Conservation (phyloP, 1,284 basidiomycete species). For the Trichosporon sp. region DNA sequence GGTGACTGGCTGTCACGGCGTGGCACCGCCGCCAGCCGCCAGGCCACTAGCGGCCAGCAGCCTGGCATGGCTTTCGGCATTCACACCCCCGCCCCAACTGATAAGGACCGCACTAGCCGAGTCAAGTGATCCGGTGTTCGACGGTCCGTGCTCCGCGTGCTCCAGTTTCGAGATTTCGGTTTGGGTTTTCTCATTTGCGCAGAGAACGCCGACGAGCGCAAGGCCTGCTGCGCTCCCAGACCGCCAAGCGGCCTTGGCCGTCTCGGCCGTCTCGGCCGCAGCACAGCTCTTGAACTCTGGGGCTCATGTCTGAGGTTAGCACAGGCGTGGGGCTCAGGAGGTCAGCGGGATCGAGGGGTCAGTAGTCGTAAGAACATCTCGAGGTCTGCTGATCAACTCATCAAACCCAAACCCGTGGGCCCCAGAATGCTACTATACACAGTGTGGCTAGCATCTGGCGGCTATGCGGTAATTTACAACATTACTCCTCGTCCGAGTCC, state of each 20-base stretch:
- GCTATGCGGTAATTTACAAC: background rate
- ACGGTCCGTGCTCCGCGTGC: no score
- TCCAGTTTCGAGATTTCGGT: background rate
- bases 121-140: background rate
- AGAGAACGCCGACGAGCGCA: background rate
- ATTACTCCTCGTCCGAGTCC: constrained; percentile 2
- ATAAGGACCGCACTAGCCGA: background rate
- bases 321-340: no score
- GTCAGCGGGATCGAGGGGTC: background rate
- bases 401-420: background rate
- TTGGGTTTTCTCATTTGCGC: background rate
- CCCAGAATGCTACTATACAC: background rate
- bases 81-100: background rate
- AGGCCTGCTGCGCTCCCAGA: background rate
- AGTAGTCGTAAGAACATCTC: background rate
- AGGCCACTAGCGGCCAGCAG: no score
- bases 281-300: background rate
- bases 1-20: background rate
- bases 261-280: background rate
- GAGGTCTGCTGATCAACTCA: background rate
- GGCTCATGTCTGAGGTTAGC: background rate
- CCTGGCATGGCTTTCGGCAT: background rate
- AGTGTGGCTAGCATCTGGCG: background rate
- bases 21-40: no score
- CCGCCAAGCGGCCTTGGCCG: background rate